phyloP scores from a whole-genome alignment of 192 early-diverging fungal species.

The Backusella morwellensis region DNA sequence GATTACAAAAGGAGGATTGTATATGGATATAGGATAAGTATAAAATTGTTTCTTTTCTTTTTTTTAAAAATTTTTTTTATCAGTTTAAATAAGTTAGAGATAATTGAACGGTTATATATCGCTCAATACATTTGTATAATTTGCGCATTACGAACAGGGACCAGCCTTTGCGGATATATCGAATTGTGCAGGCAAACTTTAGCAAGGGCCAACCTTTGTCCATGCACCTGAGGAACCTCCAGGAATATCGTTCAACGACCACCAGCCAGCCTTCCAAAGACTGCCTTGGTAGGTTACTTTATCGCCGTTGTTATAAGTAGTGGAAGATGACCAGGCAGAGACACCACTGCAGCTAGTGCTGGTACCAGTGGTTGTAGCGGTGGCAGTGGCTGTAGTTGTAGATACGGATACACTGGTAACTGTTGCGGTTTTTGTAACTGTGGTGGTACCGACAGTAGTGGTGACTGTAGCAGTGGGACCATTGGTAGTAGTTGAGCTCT shows the following conservation, averaged over 20 bases:
- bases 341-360: background rate
- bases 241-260: slow-evolving; percentile 40
- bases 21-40: background rate
- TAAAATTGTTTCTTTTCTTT: background rate
- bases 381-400: background rate
- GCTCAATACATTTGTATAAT: background rate
- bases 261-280: slow-evolving; percentile 45
- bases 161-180: background rate
- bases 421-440: background rate
- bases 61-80: background rate
- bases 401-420: background rate
- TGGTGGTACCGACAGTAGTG: background rate
- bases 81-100: background rate
- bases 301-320: slow-evolving; percentile 32
- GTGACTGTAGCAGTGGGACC: background rate
- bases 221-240: slow-evolving; percentile 34
- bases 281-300: slow-evolving; percentile 33
- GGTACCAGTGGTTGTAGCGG: background rate
- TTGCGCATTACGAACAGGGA: background rate
- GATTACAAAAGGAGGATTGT: background rate
- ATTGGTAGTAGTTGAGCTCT: slow-evolving; percentile 10
- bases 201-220: slow-evolving; percentile 28
- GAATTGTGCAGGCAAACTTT: background rate
- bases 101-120: background rate
- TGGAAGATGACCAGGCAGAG: slow-evolving; percentile 25